Base-by-base conservation (phyloP, 2,329 filamentous ascomycete species). In the Tolypocladium tundrense region DNA sequence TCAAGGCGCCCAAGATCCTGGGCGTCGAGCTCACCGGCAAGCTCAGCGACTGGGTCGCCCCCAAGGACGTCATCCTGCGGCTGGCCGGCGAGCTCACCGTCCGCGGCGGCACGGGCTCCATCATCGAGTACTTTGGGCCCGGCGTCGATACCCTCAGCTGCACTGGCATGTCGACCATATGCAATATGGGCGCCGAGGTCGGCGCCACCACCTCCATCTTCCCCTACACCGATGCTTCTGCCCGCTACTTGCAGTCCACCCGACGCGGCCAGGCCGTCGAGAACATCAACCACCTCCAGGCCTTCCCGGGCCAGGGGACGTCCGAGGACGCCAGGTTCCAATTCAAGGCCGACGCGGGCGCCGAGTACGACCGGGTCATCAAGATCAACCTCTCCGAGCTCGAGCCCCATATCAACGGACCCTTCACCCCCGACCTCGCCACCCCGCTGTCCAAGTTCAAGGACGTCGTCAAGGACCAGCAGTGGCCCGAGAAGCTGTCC, bases 151-250 rank as follows among this genome's bases (percentile, higher is more conserved):
- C 90, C 0, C 81, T 99, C 55, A 96, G 90, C 74, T 88, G 86
- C 66, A 99, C 93, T 1, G 94, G 93, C 61, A 96, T 96, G 90
- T 88, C 91, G 1, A 97, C 94, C 0, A 85, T 89, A 43, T 90
- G 85, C 69, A 96, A 96, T 74, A 96, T 96, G 90, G 90, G 87
- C 41, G 82, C 83, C 61, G 94, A 96, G 79, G 91, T 95, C 60
- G 95, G 91, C 66, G 94, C 91, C n/a, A 97, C 90, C 33, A 97
- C 91, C 13, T 97, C 89, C 58, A 84, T 95, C 66, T 97, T 99
- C 83, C 94, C 94, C 51, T 97, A 93, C 75, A 94, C 90, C 11
- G 79, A 85, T 10, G 87, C 88, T 56, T 93, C 95, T 68, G 80
- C 88, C 24, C 87, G 91, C 41, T 99, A 99, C 70, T 85, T 99